Evolutionary conservation across 257 asterid species (phyloP).

Genomic region (Nyctanthes arbortristis): DNA sequence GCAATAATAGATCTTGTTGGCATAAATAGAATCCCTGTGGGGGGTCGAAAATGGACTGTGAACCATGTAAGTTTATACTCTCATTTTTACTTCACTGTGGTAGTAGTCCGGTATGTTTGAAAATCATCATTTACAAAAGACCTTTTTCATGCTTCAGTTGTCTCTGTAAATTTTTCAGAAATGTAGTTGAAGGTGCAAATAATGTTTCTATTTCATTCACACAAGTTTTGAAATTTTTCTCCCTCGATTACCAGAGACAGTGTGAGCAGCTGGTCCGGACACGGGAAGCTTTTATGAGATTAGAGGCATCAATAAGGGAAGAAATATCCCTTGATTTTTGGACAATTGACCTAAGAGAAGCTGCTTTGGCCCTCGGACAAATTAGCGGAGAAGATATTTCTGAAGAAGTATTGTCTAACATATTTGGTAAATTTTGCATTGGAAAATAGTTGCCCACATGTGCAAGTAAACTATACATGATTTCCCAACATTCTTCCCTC

Average conservation of each 20-base stretch:
- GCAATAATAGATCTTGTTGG: too few relatives aligned
- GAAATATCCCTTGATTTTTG: constrained; percentile 87
- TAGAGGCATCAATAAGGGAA: constrained; percentile 69
- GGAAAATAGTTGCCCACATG: constrained; percentile 56
- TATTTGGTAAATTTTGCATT: constrained; percentile 90
- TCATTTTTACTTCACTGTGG: constrained; percentile 1
- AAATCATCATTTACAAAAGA: neutral
- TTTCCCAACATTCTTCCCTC: neutral
- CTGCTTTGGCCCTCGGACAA: constrained; percentile 82
- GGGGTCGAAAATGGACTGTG: constrained; percentile 67
- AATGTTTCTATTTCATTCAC: neutral
- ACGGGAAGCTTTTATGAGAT: constrained; percentile 66
- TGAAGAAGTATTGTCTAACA: constrained; percentile 81
- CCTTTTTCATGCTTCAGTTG: neutral
- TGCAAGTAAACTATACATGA: neutral
- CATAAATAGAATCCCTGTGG: too few relatives aligned
- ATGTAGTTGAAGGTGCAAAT: neutral
- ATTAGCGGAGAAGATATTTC: constrained; percentile 91
- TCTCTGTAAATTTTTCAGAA: neutral
- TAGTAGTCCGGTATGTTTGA: neutral
- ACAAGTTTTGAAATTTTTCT: neutral
- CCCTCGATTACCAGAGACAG: constrained; percentile 71
- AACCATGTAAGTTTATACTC: constrained; percentile 67
- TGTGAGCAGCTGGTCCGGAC: constrained; percentile 88
- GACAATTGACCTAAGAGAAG: constrained; percentile 94